Conservation (phyloP, 2,329 filamentous ascomycete species). For the Sarocladium brachiariae region DNA sequence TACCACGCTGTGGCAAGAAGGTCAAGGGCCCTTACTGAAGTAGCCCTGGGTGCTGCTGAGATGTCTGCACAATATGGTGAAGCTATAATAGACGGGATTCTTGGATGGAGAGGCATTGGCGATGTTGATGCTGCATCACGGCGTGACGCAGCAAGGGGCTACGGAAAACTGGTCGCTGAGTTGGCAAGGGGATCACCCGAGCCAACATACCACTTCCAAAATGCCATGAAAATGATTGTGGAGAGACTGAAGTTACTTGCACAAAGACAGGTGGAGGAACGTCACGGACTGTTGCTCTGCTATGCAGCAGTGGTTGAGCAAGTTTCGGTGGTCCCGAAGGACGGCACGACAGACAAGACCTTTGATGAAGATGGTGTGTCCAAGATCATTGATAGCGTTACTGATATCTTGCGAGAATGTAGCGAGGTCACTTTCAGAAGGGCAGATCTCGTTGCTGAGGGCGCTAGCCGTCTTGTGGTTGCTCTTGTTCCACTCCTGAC, state of each 20-base stretch:
- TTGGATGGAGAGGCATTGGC: slow-evolving; percentile 84
- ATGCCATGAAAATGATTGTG: slow-evolving; percentile 35
- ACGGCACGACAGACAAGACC: neutral
- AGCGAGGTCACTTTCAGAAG: slow-evolving; percentile 43
- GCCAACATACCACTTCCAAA: slow-evolving; percentile 22
- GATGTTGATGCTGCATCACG: slow-evolving; percentile 70
- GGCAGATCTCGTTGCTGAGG: slow-evolving; percentile 59
- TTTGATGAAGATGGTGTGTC: slow-evolving; percentile 17
- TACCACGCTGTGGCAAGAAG: slow-evolving; percentile 90
- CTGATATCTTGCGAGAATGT: slow-evolving; percentile 34
- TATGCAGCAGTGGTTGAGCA: slow-evolving; percentile 52
- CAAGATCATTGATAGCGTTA: slow-evolving; percentile 22
- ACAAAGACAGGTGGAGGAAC: slow-evolving; percentile 57
- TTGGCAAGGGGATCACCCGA: slow-evolving; percentile 21
- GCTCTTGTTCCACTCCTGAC: slow-evolving; percentile 43
- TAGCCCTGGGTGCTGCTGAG: slow-evolving; percentile 61
- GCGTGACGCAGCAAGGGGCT: slow-evolving; percentile 61
- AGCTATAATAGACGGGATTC: slow-evolving; percentile 61
- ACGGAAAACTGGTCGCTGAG: slow-evolving; percentile 51
- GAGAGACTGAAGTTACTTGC: slow-evolving; percentile 37
- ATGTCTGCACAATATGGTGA: slow-evolving; percentile 63
- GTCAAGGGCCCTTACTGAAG: slow-evolving; percentile 71
- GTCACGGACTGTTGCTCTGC: slow-evolving; percentile 59
- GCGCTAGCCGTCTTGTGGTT: slow-evolving; percentile 50
- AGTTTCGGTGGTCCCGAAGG: slow-evolving; percentile 24